Conservation (phyloP, 2,329 filamentous ascomycete species). For the Aschersonia sp. region DNA sequence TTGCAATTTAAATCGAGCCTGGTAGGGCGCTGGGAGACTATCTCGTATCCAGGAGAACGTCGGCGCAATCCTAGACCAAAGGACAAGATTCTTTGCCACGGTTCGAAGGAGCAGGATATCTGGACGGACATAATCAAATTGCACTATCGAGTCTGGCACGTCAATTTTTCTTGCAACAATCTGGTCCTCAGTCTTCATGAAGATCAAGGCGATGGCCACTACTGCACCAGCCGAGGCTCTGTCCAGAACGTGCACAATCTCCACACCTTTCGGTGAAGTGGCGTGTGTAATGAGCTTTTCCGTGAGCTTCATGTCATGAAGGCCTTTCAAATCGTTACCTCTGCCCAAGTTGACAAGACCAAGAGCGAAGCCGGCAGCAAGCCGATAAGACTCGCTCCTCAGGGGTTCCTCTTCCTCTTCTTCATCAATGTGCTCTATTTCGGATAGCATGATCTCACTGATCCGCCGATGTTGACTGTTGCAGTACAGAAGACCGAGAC, state of each 20-base stretch:
- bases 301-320: slow-evolving; percentile 87
- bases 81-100: slow-evolving; percentile 76
- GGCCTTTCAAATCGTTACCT: slow-evolving; percentile 70
- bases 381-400: slow-evolving; percentile 87
- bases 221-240: slow-evolving; percentile 88
- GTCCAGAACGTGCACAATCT: slow-evolving; percentile 84
- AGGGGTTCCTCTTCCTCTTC: slow-evolving; percentile 74
- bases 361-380: slow-evolving; percentile 85
- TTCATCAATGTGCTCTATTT: slow-evolving; percentile 74
- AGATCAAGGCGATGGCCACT: slow-evolving; percentile 79
- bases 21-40: slow-evolving; percentile 60
- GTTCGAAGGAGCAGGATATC: slow-evolving; percentile 86
- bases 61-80: slow-evolving; percentile 75
- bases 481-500: slow-evolving; percentile 86
- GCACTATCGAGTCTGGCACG: slow-evolving; percentile 74
- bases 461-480: slow-evolving; percentile 93
- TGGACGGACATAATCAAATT: slow-evolving; percentile 91
- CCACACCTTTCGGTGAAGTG: slow-evolving; percentile 77
- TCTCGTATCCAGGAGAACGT: slow-evolving; percentile 59
- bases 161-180: slow-evolving; percentile 84
- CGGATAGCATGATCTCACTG: slow-evolving; percentile 97
- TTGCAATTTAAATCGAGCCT: slow-evolving; percentile 43
- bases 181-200: slow-evolving; percentile 89
- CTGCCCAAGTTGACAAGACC: slow-evolving; percentile 92
- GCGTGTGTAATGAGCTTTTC: slow-evolving; percentile 78